A percentile compares a stretch with the other conserved stretches of the same genome.
phyloP scores from a whole-genome alignment of 2,329 filamentous ascomycete genomes.

The Fusarium redolens region DNA sequence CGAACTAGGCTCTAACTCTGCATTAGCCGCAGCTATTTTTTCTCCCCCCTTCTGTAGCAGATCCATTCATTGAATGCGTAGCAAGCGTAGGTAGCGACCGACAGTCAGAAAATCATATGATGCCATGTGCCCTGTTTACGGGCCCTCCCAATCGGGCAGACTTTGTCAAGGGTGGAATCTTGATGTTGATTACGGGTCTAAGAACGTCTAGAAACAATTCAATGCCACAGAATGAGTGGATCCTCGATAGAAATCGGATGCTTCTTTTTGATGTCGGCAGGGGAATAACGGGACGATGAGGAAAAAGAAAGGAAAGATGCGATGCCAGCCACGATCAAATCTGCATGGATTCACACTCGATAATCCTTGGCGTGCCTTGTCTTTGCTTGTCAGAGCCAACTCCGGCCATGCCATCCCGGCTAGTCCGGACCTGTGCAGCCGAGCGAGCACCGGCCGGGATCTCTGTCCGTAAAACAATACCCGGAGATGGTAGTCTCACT shows the following conservation, averaged over 20 bases:
- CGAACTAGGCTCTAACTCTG: conserved; percentile 12
- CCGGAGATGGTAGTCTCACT: conserved; percentile 10
- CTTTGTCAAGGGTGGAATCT: conserved; percentile 18
- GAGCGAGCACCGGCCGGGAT: conserved; percentile 28
- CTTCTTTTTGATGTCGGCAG: conserved; percentile 9
- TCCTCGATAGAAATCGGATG: conserved; percentile 21
- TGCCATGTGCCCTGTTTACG: conserved; percentile 37
- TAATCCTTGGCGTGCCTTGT: neutral
- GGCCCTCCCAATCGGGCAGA: conserved; percentile 39
- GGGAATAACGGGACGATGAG: conserved; percentile 14
- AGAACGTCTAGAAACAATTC: conserved; percentile 32
- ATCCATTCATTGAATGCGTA: neutral
- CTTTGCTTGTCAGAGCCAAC: neutral
- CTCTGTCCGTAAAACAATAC: conserved; percentile 22
- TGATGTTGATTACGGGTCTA: conserved; percentile 14
- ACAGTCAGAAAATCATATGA: conserved; percentile 41
- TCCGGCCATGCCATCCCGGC: conserved; percentile 10
- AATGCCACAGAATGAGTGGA: conserved; percentile 16
- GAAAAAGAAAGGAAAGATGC: conserved; percentile 9
- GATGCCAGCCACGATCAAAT: conserved; percentile 20
- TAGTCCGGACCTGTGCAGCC: conserved; percentile 35
- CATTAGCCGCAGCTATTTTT: conserved; percentile 17
- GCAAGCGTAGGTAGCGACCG: neutral
- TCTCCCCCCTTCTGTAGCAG: neutral
- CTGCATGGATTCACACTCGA: neutral